phyloP scores from a whole-genome alignment of 2,329 filamentous ascomycete species.

The Clonostachys byssicola region DNA sequence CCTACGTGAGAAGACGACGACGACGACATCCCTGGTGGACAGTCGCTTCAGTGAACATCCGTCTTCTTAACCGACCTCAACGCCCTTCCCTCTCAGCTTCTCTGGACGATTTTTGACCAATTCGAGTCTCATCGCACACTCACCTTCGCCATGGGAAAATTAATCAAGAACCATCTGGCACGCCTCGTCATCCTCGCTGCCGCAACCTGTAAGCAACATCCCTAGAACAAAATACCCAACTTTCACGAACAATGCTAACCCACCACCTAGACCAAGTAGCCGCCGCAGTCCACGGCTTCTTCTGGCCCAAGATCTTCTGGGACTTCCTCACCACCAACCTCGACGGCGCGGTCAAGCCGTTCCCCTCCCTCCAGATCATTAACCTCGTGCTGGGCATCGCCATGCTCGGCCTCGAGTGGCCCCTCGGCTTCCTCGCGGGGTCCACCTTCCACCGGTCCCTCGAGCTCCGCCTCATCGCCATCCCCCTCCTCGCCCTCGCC shows the following conservation, averaged over 20 bases:
- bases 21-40: no score
- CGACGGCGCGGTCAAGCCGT: constrained; percentile 77
- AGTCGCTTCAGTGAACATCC: no score
- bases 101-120: no score
- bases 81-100: no score
- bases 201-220: constrained; percentile 58
- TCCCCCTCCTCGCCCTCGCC: constrained; percentile 73
- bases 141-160: constrained; percentile 70
- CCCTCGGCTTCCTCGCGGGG: constrained; percentile 72
- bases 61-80: no score
- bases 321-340: constrained; percentile 92
- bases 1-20: no score
- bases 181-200: constrained; percentile 89
- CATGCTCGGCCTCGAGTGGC: constrained; percentile 88
- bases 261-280: constrained; percentile 71
- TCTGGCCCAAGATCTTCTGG: constrained; percentile 99
- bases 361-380: constrained; percentile 86
- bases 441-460: constrained; percentile 79
- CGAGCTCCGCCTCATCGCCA: constrained; percentile 75
- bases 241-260: constrained; percentile 14
- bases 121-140: no score
- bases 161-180: constrained; percentile 99
- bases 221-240: background rate
- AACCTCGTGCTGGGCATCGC: constrained; percentile 80
- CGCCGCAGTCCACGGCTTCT: constrained; percentile 81